phyloP scores from a whole-genome alignment of 2,329 filamentous ascomycete species.

The Fonsecaea pedrosoi region DNA sequence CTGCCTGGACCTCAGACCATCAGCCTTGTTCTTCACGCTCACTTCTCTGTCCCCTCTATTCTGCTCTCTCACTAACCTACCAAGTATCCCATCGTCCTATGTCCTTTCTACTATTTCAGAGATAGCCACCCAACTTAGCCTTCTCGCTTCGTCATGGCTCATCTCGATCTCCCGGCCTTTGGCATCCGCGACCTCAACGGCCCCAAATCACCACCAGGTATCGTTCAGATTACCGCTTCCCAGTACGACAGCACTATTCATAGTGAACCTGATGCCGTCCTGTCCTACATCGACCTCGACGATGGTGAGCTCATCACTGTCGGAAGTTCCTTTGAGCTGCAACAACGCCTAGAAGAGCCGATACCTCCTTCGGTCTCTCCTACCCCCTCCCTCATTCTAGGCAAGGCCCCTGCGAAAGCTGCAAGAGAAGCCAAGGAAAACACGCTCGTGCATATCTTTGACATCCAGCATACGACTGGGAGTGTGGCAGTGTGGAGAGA shows the following conservation, averaged over 20 bases:
- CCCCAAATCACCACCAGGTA: slow-evolving; percentile 39
- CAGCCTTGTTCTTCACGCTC: slow-evolving; percentile 8
- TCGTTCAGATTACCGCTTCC: slow-evolving; percentile 50
- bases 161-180: slow-evolving; percentile 34
- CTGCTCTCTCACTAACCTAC: not conserved
- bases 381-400: slow-evolving; percentile 9
- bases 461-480: slow-evolving; percentile 44
- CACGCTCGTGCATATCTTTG: slow-evolving; percentile 54
- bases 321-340: slow-evolving; percentile 55
- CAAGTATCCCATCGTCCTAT: slow-evolving; percentile 1
- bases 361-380: slow-evolving; percentile 9
- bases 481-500: slow-evolving; percentile 39
- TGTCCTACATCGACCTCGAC: slow-evolving; percentile 56
- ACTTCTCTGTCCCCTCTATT: slow-evolving; percentile 2
- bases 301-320: slow-evolving; percentile 56
- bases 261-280: slow-evolving; percentile 49
- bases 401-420: slow-evolving; percentile 19
- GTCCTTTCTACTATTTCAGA: not conserved
- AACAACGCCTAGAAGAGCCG: slow-evolving; percentile 55
- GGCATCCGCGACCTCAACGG: slow-evolving; percentile 38
- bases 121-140: slow-evolving; percentile 3
- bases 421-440: slow-evolving; percentile 30
- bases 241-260: slow-evolving; percentile 54
- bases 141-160: slow-evolving; percentile 25
- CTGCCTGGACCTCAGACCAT: slow-evolving; percentile 13